phyloP scores from a whole-genome alignment of 2,329 filamentous ascomycete genomes.

The Trichoderma polysporum region DNA sequence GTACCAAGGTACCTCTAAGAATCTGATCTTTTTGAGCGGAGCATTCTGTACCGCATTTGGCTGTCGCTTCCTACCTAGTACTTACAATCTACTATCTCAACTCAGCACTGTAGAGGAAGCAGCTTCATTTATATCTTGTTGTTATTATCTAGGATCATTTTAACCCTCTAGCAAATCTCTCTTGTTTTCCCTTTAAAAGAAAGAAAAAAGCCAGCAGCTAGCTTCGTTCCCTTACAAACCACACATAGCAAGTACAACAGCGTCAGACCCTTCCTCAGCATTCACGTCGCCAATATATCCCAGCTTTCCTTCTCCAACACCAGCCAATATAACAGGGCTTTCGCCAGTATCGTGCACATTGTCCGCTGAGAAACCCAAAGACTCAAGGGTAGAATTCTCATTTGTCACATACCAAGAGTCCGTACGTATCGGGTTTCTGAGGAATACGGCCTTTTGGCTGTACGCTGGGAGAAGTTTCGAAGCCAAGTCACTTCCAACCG shows the following conservation, averaged over 20 bases:
- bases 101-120: not conserved
- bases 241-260: not conserved
- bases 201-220: not conserved
- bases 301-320: not conserved
- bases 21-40: not conserved
- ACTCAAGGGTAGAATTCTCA: not conserved
- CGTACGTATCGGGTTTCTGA: not conserved
- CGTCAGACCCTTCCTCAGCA: not conserved
- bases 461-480: not conserved
- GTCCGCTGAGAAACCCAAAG: not conserved
- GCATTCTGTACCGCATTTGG: not conserved
- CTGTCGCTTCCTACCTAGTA: too few relatives aligned
- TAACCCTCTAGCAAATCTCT: not conserved
- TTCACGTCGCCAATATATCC: not conserved
- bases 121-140: not conserved
- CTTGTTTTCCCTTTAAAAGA: not conserved
- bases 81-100: too few relatives aligned
- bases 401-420: not conserved
- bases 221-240: not conserved
- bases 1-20: not conserved
- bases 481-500: not conserved
- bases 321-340: not conserved
- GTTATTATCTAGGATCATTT: not conserved
- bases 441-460: not conserved
- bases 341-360: not conserved